A percentile compares a stretch with the other conserved stretches of the same genome.
These are phyloP conservation scores for Pleurotus salmoneostramineus DNA, from an alignment of 768 basidiomycete species.

Conservation along the genomic window DNA sequence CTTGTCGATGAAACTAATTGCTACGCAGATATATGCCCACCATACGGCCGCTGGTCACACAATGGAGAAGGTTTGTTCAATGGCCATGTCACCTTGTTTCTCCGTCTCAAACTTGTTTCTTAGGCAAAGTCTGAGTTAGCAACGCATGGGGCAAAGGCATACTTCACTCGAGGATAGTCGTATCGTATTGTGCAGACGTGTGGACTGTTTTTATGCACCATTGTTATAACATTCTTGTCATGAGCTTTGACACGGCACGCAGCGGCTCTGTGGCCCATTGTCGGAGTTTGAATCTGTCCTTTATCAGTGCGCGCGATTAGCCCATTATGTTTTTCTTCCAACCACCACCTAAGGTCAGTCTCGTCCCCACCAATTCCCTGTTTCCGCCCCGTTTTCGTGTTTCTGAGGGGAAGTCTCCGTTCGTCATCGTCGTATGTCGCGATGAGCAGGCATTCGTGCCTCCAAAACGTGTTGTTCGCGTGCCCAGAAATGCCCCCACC, in stretches of 20 bases:
- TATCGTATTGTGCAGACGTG: constrained; percentile 11
- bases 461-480: neutral
- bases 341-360: constrained; percentile 67
- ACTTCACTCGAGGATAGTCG: constrained; percentile 73
- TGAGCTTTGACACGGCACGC: too few species aligned
- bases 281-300: constrained; percentile 41
- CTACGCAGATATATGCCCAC: constrained; percentile 65
- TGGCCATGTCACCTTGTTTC: constrained; percentile 2
- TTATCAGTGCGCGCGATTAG: constrained; percentile 24
- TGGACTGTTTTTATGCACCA: neutral
- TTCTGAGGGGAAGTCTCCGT: neutral
- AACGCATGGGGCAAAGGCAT: constrained; percentile 80
- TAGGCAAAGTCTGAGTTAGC: constrained; percentile 81
- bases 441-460: neutral
- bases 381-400: neutral
- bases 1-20: neutral
- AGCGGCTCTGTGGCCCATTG: too few species aligned
- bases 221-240: too few species aligned
- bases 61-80: constrained; percentile 67
- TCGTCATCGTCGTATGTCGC: neutral
- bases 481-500: constrained; percentile 12
- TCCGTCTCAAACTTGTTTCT: constrained; percentile 8
- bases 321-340: constrained; percentile 46
- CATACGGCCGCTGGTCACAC: constrained; percentile 84
- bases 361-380: constrained; percentile 14